Base-by-base conservation (phyloP, 768 basidiomycete species). In the Boletellus emodensis region DNA sequence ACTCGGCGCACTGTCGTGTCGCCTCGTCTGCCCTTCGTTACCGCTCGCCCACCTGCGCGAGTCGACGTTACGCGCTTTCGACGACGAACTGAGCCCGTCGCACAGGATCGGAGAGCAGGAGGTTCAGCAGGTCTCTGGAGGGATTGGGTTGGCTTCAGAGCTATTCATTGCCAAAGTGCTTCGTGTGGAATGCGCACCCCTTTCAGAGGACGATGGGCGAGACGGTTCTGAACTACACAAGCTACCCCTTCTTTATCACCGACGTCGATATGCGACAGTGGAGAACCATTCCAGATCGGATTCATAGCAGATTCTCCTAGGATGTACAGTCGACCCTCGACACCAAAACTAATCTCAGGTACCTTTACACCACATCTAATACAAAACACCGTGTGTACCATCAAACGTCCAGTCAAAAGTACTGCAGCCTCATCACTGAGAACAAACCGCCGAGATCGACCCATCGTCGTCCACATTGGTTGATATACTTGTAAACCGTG, bases 401-500 rank as follows among this genome's bases (percentile, higher is more conserved):
- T 30, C 30, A 30, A 30, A 30, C 30, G 30, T 11, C 24, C 24
- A 26, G 30, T 30, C 30, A 7, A 30, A 30, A 10, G 11, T 30
- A 13, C 51, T 68, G 85, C 43, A 83, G 28, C 57, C 80, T 86
- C 82, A 94, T 86, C 62, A 83, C 87, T 28, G 87, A 83, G 70
- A 99, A 98, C 46, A 99, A 71, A 4, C 74, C 62, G 34, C 75
- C 73, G 58, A 99, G 76, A 58, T 90, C 83, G 15, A 99, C 90
- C 86, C 90, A 98, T 51, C 91, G 80, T 55, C 94, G 76, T 34
- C 90, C 94, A 67, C 86, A 93, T 63, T 84, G 82, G 54, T 90
- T 77, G n/a, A 97, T 76, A 63, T 96, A 90, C 62, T 82, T 85
- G 50, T 89, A 76, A 0, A 90, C 85, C 15, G 83, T 81, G 0